Percentiles rank a stretch among this genome's conserved stretches.
These are phyloP conservation scores for Endoconidiophora laricicola DNA, from an alignment of 2,329 filamentous ascomycete genomes.

Conservation along the genomic window DNA sequence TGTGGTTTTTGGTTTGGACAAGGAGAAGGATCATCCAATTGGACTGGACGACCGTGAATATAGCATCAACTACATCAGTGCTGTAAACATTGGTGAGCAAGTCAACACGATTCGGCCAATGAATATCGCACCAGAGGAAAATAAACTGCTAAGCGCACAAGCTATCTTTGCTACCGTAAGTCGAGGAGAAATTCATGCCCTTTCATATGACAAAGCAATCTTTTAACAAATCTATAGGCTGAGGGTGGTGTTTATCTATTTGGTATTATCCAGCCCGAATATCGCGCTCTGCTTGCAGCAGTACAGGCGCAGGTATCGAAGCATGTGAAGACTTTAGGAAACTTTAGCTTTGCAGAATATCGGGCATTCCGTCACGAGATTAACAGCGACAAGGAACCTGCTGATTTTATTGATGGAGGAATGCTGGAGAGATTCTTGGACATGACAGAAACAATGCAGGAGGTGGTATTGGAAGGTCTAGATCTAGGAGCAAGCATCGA, in stretches of 20 bases:
- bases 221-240: constrained; percentile 34
- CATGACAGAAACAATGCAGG: constrained; percentile 41
- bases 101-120: constrained; percentile 76
- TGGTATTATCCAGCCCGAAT: constrained; percentile 53
- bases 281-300: constrained; percentile 65
- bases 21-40: constrained; percentile 55
- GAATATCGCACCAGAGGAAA: constrained; percentile 45
- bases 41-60: constrained; percentile 21
- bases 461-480: constrained; percentile 34
- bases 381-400: constrained; percentile 58
- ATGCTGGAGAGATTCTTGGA: constrained; percentile 75
- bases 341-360: constrained; percentile 61
- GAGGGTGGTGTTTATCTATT: constrained; percentile 89
- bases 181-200: constrained; percentile 5
- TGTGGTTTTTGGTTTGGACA: constrained; percentile 56
- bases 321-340: constrained; percentile 50
- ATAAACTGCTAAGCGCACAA: constrained; percentile 55
- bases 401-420: constrained; percentile 82
- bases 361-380: constrained; percentile 66
- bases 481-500: constrained; percentile 38
- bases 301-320: constrained; percentile 58
- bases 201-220: constrained; percentile 14
- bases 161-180: constrained; percentile 82
- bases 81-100: constrained; percentile 80
- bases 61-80: constrained; percentile 36